phyloP scores from a whole-genome alignment of 2,329 filamentous ascomycete species.

The Colletotrichum musicola region DNA sequence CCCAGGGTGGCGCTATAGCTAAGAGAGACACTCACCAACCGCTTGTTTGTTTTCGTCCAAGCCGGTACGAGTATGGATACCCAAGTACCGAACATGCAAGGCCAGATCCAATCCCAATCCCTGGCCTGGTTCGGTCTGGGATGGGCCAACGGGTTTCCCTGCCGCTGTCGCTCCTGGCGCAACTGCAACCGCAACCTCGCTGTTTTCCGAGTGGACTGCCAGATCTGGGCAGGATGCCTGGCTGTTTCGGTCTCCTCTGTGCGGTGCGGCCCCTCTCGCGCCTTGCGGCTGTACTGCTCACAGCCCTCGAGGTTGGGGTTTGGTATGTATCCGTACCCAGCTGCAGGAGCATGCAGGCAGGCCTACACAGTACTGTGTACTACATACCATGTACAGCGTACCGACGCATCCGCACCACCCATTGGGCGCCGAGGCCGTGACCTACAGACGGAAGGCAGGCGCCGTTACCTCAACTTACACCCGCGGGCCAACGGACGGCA shows the following conservation, averaged over 20 bases:
- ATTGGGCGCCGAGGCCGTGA: constrained; percentile 18
- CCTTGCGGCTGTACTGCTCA: constrained; percentile 4
- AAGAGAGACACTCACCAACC: constrained; percentile 11
- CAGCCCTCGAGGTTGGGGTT: constrained; percentile 8
- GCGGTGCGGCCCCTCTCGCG: not conserved
- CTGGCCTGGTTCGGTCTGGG: not conserved
- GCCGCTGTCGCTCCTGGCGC: constrained; percentile 7
- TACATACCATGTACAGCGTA: not conserved
- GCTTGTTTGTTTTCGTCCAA: constrained; percentile 15
- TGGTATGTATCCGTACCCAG: not conserved
- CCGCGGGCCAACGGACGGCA: constrained; percentile 15
- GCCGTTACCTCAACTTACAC: constrained; percentile 11
- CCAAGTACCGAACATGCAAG: constrained; percentile 10
- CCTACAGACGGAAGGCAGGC: not conserved
- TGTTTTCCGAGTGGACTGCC: constrained; percentile 1
- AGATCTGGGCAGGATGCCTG: constrained; percentile 2
- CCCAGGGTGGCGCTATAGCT: constrained; percentile 24
- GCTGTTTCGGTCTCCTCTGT: constrained; percentile 13
- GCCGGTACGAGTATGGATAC: too few species aligned
- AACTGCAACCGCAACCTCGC: not conserved
- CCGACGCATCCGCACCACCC: constrained; percentile 13
- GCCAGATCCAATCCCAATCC: not conserved
- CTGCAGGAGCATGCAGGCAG: constrained; percentile 13
- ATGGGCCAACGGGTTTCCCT: constrained; percentile 18
- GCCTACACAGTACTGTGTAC: too few species aligned